Evolutionary conservation across 331 rosid genomes (phyloP), one percentile per base, ranked within the genome.

Genomic region (Prunus yedoensis): DNA sequence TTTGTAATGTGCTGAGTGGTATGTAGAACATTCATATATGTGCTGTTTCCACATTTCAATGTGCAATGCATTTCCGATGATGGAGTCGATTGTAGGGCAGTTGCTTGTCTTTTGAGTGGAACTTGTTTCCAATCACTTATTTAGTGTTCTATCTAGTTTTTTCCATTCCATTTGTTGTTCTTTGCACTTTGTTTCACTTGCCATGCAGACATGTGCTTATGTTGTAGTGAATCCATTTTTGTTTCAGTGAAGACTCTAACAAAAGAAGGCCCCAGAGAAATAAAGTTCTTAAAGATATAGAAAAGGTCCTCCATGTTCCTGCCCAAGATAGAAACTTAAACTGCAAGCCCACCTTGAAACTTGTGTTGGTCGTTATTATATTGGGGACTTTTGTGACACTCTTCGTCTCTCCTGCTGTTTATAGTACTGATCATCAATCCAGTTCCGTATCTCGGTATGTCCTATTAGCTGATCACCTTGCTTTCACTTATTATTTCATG

Each of bases 321-420:
- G 75, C 85, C 73, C 92, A 85, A 69, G 96, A 88, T 81, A 83
- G 91, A 76, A 84, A 72, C 76, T 64, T 83, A 71, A 92, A 82
- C 79, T 94, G 91, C 93, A 87, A 80, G 84, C 92, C 93, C 21
- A 80, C 91, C 27, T 90, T 90, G 87, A 94, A 89, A 77, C 59
- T 90, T 58, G 90, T 94, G 77, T 70, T 94, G 84, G 90, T 77
- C 70, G 76, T 92, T 77, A 74, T 94, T 82, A 7, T 72, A 57
- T 72, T 92, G 83, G 96, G 95, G 78, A 91, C 97, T 21, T 79
- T 94, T 66, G 86, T 83, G 53, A 89, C 92, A 10, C 82, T 92
- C 77, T 81, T 86, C 84, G 89, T 90, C 82, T 85, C 97, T 67
- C 96, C 96, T 30, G 89, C 90, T 30, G 74, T 92, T 85, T 86